These are phyloP conservation scores for Calonectria honghensis DNA, from an alignment of 2,329 filamentous ascomycete genomes.

Conservation along the genomic window DNA sequence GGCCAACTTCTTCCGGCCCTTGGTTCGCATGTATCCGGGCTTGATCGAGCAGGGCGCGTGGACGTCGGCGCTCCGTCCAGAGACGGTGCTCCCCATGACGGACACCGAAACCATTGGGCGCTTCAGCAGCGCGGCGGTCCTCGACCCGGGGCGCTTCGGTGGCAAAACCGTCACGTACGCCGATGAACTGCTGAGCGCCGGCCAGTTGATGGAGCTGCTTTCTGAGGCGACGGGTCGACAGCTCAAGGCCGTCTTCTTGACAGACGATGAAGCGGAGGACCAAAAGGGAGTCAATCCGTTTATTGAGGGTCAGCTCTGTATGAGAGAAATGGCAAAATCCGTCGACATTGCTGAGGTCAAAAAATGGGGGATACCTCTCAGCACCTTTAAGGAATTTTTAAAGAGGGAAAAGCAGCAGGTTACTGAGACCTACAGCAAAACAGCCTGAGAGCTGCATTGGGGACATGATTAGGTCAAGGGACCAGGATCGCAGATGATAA, in stretches of 20 bases:
- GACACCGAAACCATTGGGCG: conserved; percentile 69
- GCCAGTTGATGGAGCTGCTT: conserved; percentile 62
- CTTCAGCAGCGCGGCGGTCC: conserved; percentile 66
- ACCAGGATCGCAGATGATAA: not conserved
- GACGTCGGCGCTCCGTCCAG: conserved; percentile 58
- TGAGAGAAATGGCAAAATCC: conserved; percentile 59
- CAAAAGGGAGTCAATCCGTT: conserved; percentile 61
- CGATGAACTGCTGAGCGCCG: conserved; percentile 62
- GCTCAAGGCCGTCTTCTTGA: conserved; percentile 62
- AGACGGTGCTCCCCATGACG: conserved; percentile 64
- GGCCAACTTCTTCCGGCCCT: conserved; percentile 68
- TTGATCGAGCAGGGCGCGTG: conserved; percentile 63
- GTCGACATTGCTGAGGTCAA: conserved; percentile 60
- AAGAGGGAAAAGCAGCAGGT: conserved; percentile 61
- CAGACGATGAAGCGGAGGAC: conserved; percentile 63
- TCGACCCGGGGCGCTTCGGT: conserved; percentile 64
- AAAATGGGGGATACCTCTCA: conserved; percentile 63
- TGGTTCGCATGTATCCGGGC: conserved; percentile 62
- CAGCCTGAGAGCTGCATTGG: not conserved
- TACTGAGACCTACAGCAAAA: conserved; percentile 54
- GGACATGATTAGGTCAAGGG: too few species aligned
- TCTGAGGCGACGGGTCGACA: conserved; percentile 58
- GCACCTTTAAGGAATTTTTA: conserved; percentile 66
- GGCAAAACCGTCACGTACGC: conserved; percentile 63
- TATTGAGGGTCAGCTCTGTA: conserved; percentile 60